phyloP scores from a whole-genome alignment of 306 rosid genomes.

The Cicer yamashitae region DNA sequence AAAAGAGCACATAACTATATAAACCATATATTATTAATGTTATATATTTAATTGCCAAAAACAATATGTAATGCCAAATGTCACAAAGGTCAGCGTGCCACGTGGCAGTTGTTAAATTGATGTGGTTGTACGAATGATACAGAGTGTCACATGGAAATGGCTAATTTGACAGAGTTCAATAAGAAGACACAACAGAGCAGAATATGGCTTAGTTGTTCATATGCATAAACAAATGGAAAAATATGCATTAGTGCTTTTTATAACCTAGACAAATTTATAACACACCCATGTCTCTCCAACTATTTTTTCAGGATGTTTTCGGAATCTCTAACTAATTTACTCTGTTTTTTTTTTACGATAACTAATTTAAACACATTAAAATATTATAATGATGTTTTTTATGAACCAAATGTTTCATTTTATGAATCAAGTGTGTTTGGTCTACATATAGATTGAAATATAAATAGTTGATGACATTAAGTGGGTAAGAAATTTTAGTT shows the following conservation, averaged over 20 bases:
- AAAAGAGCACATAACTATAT: constrained; percentile 31
- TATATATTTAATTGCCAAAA: background rate
- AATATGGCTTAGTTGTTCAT: constrained; percentile 58
- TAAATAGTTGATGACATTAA: too few species aligned
- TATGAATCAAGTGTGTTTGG: too few species aligned
- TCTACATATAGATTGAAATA: too few species aligned
- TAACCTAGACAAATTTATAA: constrained; percentile 43
- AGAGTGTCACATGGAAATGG: constrained; percentile 49
- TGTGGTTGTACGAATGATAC: constrained; percentile 22
- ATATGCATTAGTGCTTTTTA: constrained; percentile 34
- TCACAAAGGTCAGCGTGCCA: constrained; percentile 36
- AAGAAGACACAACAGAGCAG: constrained; percentile 45
- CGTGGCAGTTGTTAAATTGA: constrained; percentile 37
- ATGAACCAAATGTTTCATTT: too few species aligned
- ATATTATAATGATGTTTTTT: too few species aligned
- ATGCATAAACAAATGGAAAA: constrained; percentile 43
- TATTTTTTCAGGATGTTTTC: background rate
- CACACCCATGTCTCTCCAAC: constrained; percentile 52
- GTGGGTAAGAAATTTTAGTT: too few species aligned
- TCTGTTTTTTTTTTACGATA: too few species aligned
- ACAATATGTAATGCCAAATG: constrained; percentile 20
- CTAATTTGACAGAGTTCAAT: constrained; percentile 41
- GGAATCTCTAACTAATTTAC: background rate
- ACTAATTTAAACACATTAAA: too few species aligned
- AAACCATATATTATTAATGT: constrained; percentile 36